phyloP scores from a whole-genome alignment of 768 basidiomycete species.

The Termitomyces sp. region DNA sequence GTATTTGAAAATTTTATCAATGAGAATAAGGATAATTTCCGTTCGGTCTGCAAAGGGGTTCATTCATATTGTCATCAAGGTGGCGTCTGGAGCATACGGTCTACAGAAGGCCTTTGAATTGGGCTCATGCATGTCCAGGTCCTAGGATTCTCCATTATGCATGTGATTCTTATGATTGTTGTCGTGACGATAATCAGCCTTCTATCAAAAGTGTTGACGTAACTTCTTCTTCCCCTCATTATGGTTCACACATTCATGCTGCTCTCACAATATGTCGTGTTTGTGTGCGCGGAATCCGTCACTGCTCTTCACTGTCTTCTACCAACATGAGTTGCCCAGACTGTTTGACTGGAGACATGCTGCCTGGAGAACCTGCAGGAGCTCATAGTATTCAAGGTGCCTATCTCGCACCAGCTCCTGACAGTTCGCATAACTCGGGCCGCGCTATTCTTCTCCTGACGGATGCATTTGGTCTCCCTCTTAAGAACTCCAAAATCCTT shows the following conservation, averaged over 20 bases:
- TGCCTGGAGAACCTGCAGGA: slow-evolving; percentile 44
- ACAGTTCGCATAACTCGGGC: slow-evolving; percentile 10
- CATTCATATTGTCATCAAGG: no score
- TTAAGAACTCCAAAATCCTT: slow-evolving; percentile 51
- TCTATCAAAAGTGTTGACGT: background rate
- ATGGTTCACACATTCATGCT: background rate
- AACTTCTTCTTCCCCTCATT: background rate
- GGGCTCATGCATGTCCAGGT: no score
- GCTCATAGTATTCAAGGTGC: slow-evolving; percentile 30
- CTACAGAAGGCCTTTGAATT: no score
- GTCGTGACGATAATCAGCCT: no score
- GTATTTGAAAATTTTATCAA: no score
- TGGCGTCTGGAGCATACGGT: no score
- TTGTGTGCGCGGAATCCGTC: background rate
- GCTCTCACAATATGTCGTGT: background rate
- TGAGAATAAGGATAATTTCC: no score
- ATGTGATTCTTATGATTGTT: no score
- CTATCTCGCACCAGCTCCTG: slow-evolving; percentile 33
- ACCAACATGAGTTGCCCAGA: slow-evolving; percentile 24
- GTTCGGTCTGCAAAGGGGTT: no score
- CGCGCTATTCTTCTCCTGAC: slow-evolving; percentile 48
- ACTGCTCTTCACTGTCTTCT: background rate
- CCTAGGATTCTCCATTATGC: no score
- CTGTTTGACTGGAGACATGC: slow-evolving; percentile 37
- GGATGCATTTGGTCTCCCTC: slow-evolving; percentile 50